These are phyloP conservation scores for Acacia melanoxylon DNA, from an alignment of 306 rosid genomes.

Conservation along the genomic window DNA sequence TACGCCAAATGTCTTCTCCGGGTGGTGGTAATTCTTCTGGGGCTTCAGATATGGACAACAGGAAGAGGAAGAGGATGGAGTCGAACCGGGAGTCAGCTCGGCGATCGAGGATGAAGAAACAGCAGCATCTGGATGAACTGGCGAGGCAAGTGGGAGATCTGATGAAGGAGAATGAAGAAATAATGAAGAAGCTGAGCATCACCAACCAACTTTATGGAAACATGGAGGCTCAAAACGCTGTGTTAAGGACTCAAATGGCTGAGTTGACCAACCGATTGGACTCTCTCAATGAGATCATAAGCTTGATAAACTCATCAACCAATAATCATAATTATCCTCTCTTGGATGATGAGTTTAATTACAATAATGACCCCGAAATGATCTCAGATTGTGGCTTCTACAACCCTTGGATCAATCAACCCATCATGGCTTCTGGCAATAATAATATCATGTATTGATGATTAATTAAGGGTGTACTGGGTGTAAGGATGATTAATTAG, in stretches of 20 bases:
- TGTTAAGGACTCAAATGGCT: slow-evolving; percentile 74
- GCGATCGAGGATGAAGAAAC: slow-evolving; percentile 75
- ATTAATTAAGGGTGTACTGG: neutral
- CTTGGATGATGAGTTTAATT: neutral
- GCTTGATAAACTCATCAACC: slow-evolving; percentile 46
- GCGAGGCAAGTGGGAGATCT: slow-evolving; percentile 44
- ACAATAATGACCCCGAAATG: neutral
- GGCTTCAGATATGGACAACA: slow-evolving; percentile 33
- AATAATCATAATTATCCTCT: neutral
- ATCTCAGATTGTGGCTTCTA: slow-evolving; percentile 37
- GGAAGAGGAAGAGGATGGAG: slow-evolving; percentile 83
- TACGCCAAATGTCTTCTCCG: slow-evolving; percentile 32
- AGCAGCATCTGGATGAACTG: slow-evolving; percentile 66
- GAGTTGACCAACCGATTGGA: slow-evolving; percentile 69
- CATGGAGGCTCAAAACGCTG: slow-evolving; percentile 71
- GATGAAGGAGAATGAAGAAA: slow-evolving; percentile 56
- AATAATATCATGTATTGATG: slow-evolving; percentile 42
- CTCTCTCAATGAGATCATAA: slow-evolving; percentile 67
- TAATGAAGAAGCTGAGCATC: slow-evolving; percentile 39
- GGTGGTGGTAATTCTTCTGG: slow-evolving; percentile 60
- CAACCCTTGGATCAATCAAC: slow-evolving; percentile 48
- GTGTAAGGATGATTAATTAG: neutral
- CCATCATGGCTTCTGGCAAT: slow-evolving; percentile 45
- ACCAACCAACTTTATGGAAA: slow-evolving; percentile 52
- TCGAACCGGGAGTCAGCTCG: slow-evolving; percentile 92